Evolutionary conservation across 2,329 filamentous ascomycete genomes (phyloP), one percentile per base, ranked within the genome.

Genomic region (Paecilomyces fulvus): DNA sequence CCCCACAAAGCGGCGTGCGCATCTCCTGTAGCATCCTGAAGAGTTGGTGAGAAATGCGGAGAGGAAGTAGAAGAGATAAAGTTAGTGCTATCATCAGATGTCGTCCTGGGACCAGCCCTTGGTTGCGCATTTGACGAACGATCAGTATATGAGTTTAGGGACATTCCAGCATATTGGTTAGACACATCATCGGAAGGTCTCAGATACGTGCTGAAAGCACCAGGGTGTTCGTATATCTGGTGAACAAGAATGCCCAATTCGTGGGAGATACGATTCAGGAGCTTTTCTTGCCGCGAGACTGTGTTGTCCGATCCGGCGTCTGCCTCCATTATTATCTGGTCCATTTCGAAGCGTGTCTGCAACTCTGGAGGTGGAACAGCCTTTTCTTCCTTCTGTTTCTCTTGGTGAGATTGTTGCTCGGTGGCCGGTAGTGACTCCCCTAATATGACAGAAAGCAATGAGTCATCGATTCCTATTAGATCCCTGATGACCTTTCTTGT

Each of bases 381-480:
- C 54, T 62, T 23, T 53, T 62, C 51, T 52, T 63, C 56, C 56
- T 53, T 56, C 49, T 54, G 61, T 55, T 56, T 25, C 33, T 28
- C 20, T 59, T 61, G 57, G 1, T 65, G 43, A 48, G 17, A 23
- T 56, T 66, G 65, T 20, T 65, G 63, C 30, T 65, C 63, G 43
- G 21, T 58, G 55, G 10, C 64, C 67, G 51, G 76, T 75, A 95
- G 74, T 2, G 83, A 77, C 69, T 96, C 91, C 11, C 94, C 94
- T 56, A 97, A 87, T 8, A 99, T 85, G 52, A 96, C 85, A 0
- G 89, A 89, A 8, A 99, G 80, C 20, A 94, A 78, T 52, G 83
- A 83, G 60, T 96, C 90, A 64, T 97, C 92, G 55, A 99, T 88
- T 8, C 92, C 92, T 69, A 97, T 88, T 49, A 99, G 76, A 67